Evolutionary conservation across 495 filamentous ascomycete genomes (phyloP).

Genomic region (Penicillium riverlandense): DNA sequence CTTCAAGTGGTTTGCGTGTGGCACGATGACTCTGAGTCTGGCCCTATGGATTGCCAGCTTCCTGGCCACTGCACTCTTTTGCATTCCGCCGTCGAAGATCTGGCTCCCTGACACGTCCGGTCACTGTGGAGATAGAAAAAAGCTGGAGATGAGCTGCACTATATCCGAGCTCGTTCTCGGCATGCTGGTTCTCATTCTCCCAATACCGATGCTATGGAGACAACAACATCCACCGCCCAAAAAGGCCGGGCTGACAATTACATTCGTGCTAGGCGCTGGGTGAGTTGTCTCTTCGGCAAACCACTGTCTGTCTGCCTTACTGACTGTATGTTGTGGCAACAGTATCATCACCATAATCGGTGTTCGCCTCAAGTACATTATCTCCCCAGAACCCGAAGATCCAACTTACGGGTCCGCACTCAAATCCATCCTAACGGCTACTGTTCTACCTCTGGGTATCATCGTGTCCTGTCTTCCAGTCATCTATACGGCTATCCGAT

Average conservation of each 20-base stretch:
- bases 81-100: too few relatives aligned
- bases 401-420: constrained; percentile 6
- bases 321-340: too few relatives aligned
- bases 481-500: constrained; percentile 1
- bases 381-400: constrained; percentile 4
- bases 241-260: constrained; percentile 2
- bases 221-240: constrained; percentile 2
- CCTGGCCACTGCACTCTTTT: too few relatives aligned
- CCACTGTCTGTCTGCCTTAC: too few relatives aligned
- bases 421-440: constrained; percentile 10
- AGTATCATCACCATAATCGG: constrained; percentile 10
- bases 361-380: constrained; percentile 9
- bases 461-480: constrained; percentile 13
- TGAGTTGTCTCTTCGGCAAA: neutral
- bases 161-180: too few relatives aligned
- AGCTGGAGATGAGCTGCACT: too few relatives aligned
- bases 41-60: too few relatives aligned
- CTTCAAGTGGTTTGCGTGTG: too few relatives aligned
- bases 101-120: too few relatives aligned
- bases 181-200: neutral
- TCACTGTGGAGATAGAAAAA: too few relatives aligned
- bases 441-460: constrained; percentile 9
- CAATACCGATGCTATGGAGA: constrained; percentile 2
- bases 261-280: constrained; percentile 7
- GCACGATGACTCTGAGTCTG: too few relatives aligned